These are phyloP conservation scores for Rasamsonia emersonii DNA, from an alignment of 2,329 filamentous ascomycete species.

Conservation along the genomic window DNA sequence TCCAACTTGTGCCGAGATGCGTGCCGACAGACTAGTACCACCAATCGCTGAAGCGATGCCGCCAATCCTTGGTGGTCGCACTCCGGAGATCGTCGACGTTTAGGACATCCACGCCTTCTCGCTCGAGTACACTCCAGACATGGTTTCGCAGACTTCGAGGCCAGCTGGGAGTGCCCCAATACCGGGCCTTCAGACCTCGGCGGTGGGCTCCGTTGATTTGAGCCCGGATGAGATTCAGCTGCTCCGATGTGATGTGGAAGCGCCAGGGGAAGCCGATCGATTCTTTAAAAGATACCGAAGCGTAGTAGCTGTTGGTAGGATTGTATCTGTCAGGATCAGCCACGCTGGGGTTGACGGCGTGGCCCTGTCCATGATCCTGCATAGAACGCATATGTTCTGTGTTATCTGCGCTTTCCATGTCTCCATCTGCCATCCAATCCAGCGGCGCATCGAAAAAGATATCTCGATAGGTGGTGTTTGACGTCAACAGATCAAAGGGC, in stretches of 20 bases:
- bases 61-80: conserved; percentile 43
- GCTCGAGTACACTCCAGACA: conserved; percentile 46
- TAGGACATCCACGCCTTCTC: conserved; percentile 48
- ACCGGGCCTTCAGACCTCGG: conserved; percentile 46
- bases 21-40: conserved; percentile 17
- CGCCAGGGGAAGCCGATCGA: conserved; percentile 44
- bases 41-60: conserved; percentile 24
- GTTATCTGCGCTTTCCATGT: conserved; percentile 1
- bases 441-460: conserved; percentile 50
- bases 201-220: conserved; percentile 46
- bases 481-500: conserved; percentile 39
- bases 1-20: no score
- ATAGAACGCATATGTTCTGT: no score
- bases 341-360: conserved; percentile 29
- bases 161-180: conserved; percentile 51
- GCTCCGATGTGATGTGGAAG: conserved; percentile 37
- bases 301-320: conserved; percentile 49
- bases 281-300: conserved; percentile 43
- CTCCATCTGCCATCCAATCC: conserved; percentile 24
- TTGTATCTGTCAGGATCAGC: conserved; percentile 37
- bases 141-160: conserved; percentile 45
- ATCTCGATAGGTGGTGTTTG: conserved; percentile 42
- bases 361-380: conserved; percentile 36
- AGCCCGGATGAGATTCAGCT: conserved; percentile 39
- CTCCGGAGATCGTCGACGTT: conserved; percentile 50